phyloP scores from a whole-genome alignment of 352 stramenopile species.

The Lagenidium giganteum region DNA sequence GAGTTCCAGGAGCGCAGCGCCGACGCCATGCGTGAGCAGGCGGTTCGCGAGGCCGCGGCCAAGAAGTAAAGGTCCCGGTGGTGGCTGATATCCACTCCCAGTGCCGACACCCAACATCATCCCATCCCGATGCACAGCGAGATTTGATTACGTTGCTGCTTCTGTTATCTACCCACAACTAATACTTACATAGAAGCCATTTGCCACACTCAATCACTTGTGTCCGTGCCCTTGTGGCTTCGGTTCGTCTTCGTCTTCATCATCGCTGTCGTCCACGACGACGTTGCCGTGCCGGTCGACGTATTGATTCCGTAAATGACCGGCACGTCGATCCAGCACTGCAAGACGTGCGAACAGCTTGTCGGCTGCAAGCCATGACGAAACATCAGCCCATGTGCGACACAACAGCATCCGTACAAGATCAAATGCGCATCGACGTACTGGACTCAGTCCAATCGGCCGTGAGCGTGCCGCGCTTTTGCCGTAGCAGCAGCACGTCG shows the following conservation, averaged over 20 bases:
- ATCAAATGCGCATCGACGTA: too few relatives aligned
- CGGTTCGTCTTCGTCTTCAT: too few relatives aligned
- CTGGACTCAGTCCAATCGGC: constrained; percentile 31
- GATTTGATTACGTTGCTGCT: neutral
- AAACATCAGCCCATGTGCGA: neutral
- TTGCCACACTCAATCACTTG: too few relatives aligned
- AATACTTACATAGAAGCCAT: constrained; percentile 7
- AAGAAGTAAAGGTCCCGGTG: too few relatives aligned
- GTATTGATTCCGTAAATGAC: constrained; percentile 39
- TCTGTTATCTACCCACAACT: constrained; percentile 37
- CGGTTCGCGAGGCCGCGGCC: constrained; percentile 41
- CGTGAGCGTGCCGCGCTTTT: constrained; percentile 26
- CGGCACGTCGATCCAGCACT: constrained; percentile 28
- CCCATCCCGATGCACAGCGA: neutral
- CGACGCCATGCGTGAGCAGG: constrained; percentile 58
- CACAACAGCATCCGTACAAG: neutral
- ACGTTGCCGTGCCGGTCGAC: constrained; percentile 32
- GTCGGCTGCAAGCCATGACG: constrained; percentile 22
- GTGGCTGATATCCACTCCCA: too few relatives aligned
- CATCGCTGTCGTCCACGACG: constrained; percentile 27
- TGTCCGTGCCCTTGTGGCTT: neutral
- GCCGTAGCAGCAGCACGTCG: constrained; percentile 19
- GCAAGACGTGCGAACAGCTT: constrained; percentile 23
- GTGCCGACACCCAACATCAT: too few relatives aligned
- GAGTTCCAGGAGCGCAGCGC: constrained; percentile 61